phyloP scores from a whole-genome alignment of 148 eudicot genomes.

The Polygonum aviculare region DNA sequence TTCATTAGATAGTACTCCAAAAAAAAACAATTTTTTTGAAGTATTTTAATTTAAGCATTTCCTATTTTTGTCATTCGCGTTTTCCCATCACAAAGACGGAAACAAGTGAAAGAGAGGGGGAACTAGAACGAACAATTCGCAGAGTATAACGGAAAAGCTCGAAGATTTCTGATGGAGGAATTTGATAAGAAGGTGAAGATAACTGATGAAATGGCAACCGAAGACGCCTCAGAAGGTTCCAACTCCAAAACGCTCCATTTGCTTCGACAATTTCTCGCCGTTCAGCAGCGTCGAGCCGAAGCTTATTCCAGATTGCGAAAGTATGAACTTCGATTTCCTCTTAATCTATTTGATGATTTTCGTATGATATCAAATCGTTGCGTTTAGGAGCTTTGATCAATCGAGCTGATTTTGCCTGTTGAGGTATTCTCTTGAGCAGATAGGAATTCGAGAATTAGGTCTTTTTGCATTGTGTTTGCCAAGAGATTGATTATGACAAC shows the following conservation, averaged over 20 bases:
- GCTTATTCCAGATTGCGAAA: conserved; percentile 66
- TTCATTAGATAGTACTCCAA: too few relatives aligned
- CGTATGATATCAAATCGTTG: background rate
- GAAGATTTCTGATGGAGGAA: conserved; percentile 21
- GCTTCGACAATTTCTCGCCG: conserved; percentile 54
- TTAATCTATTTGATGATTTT: background rate
- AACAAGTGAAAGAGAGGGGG: background rate
- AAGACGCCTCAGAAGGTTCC: background rate
- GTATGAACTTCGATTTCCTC: conserved; percentile 21
- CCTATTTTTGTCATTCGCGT: too few relatives aligned
- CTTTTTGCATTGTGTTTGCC: background rate
- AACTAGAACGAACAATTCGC: background rate
- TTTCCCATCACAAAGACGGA: background rate
- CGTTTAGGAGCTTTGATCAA: background rate
- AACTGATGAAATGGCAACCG: conserved; percentile 17
- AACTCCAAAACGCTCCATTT: conserved; percentile 25
- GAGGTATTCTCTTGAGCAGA: background rate
- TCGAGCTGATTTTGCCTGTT: background rate
- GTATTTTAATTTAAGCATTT: too few relatives aligned
- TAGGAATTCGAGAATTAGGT: conserved; percentile 6
- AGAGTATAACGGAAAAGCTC: background rate
- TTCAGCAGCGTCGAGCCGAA: conserved; percentile 75
- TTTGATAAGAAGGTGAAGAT: conserved; percentile 26
- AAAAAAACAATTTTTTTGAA: too few relatives aligned
- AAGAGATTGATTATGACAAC: background rate